These are phyloP conservation scores for Microstroma glucosiphilum DNA, from an alignment of 1,284 basidiomycete genomes.

Conservation along the genomic window DNA sequence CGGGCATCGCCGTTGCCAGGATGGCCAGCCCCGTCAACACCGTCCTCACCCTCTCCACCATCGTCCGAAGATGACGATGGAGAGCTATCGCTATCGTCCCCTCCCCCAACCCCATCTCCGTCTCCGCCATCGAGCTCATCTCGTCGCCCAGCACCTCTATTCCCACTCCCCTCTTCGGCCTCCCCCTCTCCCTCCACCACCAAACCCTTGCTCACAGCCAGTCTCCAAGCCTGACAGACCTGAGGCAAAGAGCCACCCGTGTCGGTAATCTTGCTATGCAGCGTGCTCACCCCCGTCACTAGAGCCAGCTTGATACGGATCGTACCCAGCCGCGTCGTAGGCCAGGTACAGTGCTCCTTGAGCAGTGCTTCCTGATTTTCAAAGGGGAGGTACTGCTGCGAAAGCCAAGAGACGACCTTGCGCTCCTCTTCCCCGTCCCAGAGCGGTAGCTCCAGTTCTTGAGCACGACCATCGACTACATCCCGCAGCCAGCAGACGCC, in stretches of 20 bases:
- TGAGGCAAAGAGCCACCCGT: neutral
- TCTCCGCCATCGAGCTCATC: too few relatives aligned
- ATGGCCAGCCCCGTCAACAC: neutral
- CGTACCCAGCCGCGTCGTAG: neutral
- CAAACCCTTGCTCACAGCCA: neutral
- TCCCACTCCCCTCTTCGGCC: too few relatives aligned
- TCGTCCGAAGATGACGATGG: too few relatives aligned
- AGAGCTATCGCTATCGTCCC: too few relatives aligned
- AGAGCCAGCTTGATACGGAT: neutral
- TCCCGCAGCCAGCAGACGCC: neutral
- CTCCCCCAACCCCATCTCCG: too few relatives aligned
- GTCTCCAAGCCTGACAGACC: neutral
- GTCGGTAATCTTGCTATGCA: conserved; percentile 1
- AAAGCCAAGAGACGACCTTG: neutral
- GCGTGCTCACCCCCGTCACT: neutral
- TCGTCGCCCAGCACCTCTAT: too few relatives aligned
- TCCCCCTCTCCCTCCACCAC: neutral
- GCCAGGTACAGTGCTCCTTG: neutral
- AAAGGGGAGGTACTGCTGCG: neutral
- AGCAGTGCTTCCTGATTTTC: neutral
- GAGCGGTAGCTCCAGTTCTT: neutral
- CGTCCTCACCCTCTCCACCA: too few relatives aligned
- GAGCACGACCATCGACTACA: neutral
- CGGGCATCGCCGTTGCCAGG: neutral
- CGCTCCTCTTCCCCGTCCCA: neutral